phyloP scores from a whole-genome alignment of 805 yeast genomes.

The Yarrowia deformans region DNA sequence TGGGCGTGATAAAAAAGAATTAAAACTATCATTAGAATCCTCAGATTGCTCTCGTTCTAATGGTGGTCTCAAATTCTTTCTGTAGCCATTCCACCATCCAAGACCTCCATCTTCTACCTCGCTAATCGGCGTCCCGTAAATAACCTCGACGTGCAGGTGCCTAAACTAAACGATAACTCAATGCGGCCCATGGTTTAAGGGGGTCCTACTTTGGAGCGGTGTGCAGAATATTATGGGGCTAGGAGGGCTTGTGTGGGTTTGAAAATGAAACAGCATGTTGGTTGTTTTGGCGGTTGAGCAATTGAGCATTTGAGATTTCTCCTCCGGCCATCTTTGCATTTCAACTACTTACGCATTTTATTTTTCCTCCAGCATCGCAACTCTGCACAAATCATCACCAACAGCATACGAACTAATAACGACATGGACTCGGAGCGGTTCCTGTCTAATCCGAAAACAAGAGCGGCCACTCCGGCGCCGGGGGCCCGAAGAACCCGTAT shows the following conservation, averaged over 20 bases:
- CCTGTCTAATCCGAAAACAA: neutral
- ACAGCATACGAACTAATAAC: neutral
- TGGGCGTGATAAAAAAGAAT: too few relatives aligned
- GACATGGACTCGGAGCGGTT: constrained; percentile 8
- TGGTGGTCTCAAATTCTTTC: neutral
- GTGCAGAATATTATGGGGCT: constrained; percentile 31
- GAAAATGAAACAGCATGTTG: constrained; percentile 13
- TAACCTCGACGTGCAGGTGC: constrained; percentile 15
- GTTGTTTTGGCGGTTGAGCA: neutral
- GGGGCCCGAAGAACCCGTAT: constrained; percentile 16
- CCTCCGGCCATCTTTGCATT: neutral
- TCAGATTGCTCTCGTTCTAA: too few relatives aligned
- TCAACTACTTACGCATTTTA: too few relatives aligned
- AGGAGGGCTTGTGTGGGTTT: constrained; percentile 3
- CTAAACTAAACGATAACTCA: constrained; percentile 18
- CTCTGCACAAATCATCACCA: neutral
- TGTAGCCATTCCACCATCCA: neutral
- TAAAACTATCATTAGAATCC: too few relatives aligned
- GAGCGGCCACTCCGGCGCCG: constrained; percentile 9
- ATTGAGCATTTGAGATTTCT: neutral
- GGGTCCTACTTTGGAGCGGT: constrained; percentile 17
- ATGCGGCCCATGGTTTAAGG: constrained; percentile 5
- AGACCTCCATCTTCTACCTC: neutral
- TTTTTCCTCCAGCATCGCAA: neutral
- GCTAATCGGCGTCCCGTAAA: neutral